Base-by-base conservation (phyloP, 192 early-diverging fungal genomes). In the Entrophospora sp. region DNA sequence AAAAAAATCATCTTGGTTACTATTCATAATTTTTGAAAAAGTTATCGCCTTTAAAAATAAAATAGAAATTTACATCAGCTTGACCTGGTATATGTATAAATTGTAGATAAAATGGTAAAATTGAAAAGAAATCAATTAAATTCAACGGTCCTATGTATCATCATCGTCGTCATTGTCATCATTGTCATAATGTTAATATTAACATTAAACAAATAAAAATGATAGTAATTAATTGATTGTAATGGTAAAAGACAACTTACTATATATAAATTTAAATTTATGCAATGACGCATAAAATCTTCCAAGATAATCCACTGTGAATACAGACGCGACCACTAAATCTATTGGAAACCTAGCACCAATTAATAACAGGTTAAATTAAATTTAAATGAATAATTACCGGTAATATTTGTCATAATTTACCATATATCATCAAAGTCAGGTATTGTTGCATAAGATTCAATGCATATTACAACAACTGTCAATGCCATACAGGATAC, bases 281-380 rank as follows among this genome's bases (percentile, higher is more conserved):
- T 66, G 24, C 10, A 27, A 5, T 1, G 64, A 42, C 30, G 64
- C 49, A 37, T 30, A 56, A 35, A 66, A 40, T 66, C 51, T 53
- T 20, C 49, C 36, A 52, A 38, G 3, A 40, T 55, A 66, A 31
- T 66, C 64, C n/a, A 42, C 18, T 3, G 64, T 55, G 42, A 66
- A 66, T 5, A n/a, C n/a, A 28, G 40, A 8, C 10, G 22, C 16
- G 22, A 28, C 7, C 1, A 42, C 3, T 42, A 55, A 7, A 28
- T 55, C 49, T 25, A 66, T 2, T 4, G 49, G 49, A 5, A 55
- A 0, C 64, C 64, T 66, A 31, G 1, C 9, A 12, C 7, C 5
- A 46, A 34, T 46, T 4, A 62, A 37, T 16, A 22, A 42, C 18
- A 27, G 22, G 22, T 1, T 60, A 9, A 27, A 32, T 61, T 1